These are phyloP conservation scores for Naganishia friedmannii DNA, from an alignment of 768 basidiomycete genomes.

Conservation along the genomic window DNA sequence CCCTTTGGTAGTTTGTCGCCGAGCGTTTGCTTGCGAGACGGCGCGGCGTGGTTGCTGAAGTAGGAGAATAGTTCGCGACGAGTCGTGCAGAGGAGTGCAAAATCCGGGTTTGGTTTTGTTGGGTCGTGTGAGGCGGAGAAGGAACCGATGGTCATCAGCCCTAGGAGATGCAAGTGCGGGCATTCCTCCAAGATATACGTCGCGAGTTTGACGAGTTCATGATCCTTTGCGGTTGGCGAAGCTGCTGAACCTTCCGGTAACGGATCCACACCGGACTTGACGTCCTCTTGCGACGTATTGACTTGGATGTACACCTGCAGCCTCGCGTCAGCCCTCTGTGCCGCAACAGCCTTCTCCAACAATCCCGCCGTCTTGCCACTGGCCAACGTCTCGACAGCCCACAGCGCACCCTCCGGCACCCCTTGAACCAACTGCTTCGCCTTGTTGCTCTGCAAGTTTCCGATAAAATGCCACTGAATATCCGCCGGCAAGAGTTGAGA, in stretches of 20 bases:
- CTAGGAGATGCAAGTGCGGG: constrained; percentile 70
- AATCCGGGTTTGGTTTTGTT: constrained; percentile 67
- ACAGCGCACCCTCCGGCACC: constrained; percentile 59
- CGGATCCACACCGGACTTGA: constrained; percentile 79
- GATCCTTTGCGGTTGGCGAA: constrained; percentile 41
- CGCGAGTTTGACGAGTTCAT: constrained; percentile 67
- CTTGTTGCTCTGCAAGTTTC: constrained; percentile 89
- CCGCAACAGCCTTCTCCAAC: constrained; percentile 62
- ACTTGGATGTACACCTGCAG: constrained; percentile 85
- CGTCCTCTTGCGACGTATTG: constrained; percentile 90
- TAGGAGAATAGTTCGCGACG: constrained; percentile 57
- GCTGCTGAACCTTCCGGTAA: constrained; percentile 47
- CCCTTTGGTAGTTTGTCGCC: constrained; percentile 27
- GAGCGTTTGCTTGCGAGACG: background rate
- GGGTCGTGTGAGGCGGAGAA: constrained; percentile 64
- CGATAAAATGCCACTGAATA: constrained; percentile 97
- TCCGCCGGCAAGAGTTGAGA: constrained; percentile 76
- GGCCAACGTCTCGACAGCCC: constrained; percentile 79
- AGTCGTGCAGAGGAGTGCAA: constrained; percentile 65
- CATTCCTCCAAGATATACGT: constrained; percentile 68
- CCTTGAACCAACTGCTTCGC: constrained; percentile 59
- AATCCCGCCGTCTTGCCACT: constrained; percentile 75
- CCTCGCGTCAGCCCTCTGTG: constrained; percentile 54
- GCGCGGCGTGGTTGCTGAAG: constrained; percentile 9
- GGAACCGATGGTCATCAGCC: constrained; percentile 96